Evolutionary conservation across 768 basidiomycete species (phyloP).

Genomic region (Trametes elegans): DNA sequence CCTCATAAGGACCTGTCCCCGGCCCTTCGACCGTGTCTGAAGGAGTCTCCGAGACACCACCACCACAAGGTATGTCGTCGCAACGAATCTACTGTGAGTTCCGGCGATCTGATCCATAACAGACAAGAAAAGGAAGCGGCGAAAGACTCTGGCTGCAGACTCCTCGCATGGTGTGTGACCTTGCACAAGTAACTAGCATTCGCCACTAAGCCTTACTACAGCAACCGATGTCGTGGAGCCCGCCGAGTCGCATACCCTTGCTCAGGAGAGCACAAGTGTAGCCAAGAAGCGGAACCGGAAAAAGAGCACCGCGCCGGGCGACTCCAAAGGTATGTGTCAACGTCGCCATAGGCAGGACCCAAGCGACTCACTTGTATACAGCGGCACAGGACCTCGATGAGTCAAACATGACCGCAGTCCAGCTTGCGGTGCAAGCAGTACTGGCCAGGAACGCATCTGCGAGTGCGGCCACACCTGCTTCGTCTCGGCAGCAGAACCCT

Average conservation of each 20-base stretch:
- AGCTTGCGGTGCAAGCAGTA: background rate
- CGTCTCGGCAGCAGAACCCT: background rate
- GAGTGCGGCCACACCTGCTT: background rate
- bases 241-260: background rate
- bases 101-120: background rate
- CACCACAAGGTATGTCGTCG: background rate
- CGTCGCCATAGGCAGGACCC: no score
- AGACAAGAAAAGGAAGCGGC: conserved; percentile 9
- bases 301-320: background rate
- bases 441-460: background rate
- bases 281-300: background rate
- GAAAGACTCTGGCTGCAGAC: background rate
- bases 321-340: background rate
- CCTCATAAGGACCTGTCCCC: background rate
- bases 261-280: background rate
- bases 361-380: no score
- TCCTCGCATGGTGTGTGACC: background rate
- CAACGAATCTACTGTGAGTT: background rate
- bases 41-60: background rate
- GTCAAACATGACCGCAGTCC: background rate
- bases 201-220: background rate
- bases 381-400: background rate
- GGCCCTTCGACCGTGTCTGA: background rate
- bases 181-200: background rate
- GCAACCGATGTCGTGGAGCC: no score